phyloP scores from a whole-genome alignment of 2,329 filamentous ascomycete genomes.

The Ceratocystis papillata region DNA sequence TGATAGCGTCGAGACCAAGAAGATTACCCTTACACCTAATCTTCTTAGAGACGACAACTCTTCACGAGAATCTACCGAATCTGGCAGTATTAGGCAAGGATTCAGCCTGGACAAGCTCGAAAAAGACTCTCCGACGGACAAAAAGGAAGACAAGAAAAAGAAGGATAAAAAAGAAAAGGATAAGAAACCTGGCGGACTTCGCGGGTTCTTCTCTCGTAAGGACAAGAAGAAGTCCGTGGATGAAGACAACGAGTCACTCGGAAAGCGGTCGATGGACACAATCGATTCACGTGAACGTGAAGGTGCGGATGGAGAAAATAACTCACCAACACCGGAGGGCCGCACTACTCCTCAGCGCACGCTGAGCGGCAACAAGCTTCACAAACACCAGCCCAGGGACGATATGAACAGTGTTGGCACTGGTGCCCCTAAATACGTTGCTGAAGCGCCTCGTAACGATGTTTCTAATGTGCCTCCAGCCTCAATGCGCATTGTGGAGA shows the following conservation, averaged over 20 bases:
- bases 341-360: constrained; percentile 40
- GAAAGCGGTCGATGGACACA: constrained; percentile 27
- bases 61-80: constrained; percentile 43
- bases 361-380: constrained; percentile 49
- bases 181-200: constrained; percentile 47
- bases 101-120: constrained; percentile 63
- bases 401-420: constrained; percentile 36
- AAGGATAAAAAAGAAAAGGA: constrained; percentile 64
- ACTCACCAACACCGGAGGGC: constrained; percentile 34
- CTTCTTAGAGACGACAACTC: constrained; percentile 70
- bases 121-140: constrained; percentile 47
- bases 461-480: constrained; percentile 47
- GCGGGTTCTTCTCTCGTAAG: constrained; percentile 52
- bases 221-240: constrained; percentile 48
- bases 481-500: constrained; percentile 49
- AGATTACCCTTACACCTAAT: constrained; percentile 92
- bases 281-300: constrained; percentile 19
- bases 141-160: constrained; percentile 61
- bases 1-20: constrained; percentile 87
- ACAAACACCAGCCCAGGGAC: constrained; percentile 50
- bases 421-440: constrained; percentile 22
- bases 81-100: constrained; percentile 44
- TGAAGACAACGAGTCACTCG: constrained; percentile 48
- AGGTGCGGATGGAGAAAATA: constrained; percentile 7
- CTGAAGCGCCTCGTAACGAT: constrained; percentile 39